Conservation (phyloP, 331 rosid genomes). For the Rosa hybrid region DNA sequence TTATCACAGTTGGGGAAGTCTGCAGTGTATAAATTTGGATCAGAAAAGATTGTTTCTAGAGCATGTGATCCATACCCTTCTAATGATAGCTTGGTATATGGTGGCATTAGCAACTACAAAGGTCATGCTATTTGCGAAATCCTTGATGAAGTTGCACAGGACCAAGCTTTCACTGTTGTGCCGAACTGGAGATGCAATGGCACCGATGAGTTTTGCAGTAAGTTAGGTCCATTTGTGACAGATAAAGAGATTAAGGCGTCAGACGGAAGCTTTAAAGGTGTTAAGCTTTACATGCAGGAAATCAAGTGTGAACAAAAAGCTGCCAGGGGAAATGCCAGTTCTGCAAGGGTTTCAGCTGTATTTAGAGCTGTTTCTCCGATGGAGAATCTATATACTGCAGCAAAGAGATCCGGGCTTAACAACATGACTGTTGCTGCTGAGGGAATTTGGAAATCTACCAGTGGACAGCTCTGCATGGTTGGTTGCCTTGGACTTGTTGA, state of each 20-base stretch:
- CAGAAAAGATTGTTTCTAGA: slow-evolving; percentile 55
- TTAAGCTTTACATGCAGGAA: slow-evolving; percentile 67
- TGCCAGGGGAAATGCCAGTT: slow-evolving; percentile 32
- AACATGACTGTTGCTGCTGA: slow-evolving; percentile 76
- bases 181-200: slow-evolving; percentile 85
- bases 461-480: slow-evolving; percentile 93
- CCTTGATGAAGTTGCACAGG: slow-evolving; percentile 63
- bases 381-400: slow-evolving; percentile 60
- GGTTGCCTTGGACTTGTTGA: slow-evolving; percentile 70
- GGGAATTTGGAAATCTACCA: slow-evolving; percentile 85
- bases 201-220: slow-evolving; percentile 70
- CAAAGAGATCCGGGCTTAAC: slow-evolving; percentile 71
- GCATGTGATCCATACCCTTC: slow-evolving; percentile 83
- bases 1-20: slow-evolving; percentile 66
- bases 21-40: slow-evolving; percentile 43
- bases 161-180: slow-evolving; percentile 61
- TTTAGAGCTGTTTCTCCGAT: slow-evolving; percentile 79
- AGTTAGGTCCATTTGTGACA: slow-evolving; percentile 67
- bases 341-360: slow-evolving; percentile 69
- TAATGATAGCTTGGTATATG: slow-evolving; percentile 41
- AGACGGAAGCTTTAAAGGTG: slow-evolving; percentile 73
- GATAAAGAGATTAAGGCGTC: slow-evolving; percentile 63
- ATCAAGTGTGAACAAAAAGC: slow-evolving; percentile 56
- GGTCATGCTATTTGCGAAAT: slow-evolving; percentile 64
- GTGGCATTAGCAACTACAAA: slow-evolving; percentile 47